Evolutionary conservation across 805 yeast species (phyloP).

Genomic region (Ogataea pilisensis): DNA sequence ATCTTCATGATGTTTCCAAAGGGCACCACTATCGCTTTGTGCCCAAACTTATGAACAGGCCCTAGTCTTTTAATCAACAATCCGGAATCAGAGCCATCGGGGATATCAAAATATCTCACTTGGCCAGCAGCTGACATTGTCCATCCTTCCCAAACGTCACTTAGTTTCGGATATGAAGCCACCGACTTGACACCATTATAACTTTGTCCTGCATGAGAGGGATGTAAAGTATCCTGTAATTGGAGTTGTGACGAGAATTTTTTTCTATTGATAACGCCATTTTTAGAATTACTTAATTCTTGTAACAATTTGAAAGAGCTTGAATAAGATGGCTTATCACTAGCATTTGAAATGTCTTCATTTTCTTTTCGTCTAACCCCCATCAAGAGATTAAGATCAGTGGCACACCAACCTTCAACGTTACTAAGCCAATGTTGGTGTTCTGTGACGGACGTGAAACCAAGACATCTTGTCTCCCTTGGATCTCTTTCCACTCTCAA

Average conservation of each 20-base stretch:
- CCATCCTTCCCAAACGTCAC: constrained; percentile 75
- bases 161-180: constrained; percentile 28
- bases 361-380: constrained; percentile 53
- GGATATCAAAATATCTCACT: constrained; percentile 55
- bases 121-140: constrained; percentile 67
- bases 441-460: constrained; percentile 72
- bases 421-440: constrained; percentile 60
- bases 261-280: constrained; percentile 4
- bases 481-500: constrained; percentile 90
- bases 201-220: constrained; percentile 2
- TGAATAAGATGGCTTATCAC: constrained; percentile 10
- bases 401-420: constrained; percentile 75
- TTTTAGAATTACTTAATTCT: constrained; percentile 6
- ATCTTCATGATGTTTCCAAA: constrained; percentile 73
- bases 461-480: constrained; percentile 84
- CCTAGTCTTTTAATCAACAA: constrained; percentile 53
- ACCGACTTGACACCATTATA: neutral
- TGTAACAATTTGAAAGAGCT: constrained; percentile 13
- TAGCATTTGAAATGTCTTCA: constrained; percentile 20
- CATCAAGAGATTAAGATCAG: constrained; percentile 71
- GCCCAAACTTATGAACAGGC: constrained; percentile 68
- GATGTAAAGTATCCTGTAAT: neutral
- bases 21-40: constrained; percentile 68
- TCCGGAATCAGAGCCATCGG: constrained; percentile 40
- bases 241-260: constrained; percentile 1